A percentile compares a stretch with the other conserved stretches of the same genome.
phyloP scores from a whole-genome alignment of 495 filamentous ascomycete species.

The Xylaria grammica region DNA sequence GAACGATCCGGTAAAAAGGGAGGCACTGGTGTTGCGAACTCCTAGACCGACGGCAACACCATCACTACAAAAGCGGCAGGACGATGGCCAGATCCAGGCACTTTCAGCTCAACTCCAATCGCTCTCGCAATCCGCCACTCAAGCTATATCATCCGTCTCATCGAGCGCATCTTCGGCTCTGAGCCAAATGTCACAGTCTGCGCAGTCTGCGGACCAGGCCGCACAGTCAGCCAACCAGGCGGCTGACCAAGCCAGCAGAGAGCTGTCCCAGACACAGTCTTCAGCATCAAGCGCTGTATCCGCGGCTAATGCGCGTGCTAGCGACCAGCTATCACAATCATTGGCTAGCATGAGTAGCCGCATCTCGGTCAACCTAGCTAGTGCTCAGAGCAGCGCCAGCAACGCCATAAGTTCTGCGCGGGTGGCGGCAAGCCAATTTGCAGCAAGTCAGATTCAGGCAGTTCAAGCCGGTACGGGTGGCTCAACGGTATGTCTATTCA shows the following conservation, averaged over 20 bases:
- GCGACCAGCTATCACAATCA: constrained; percentile 27
- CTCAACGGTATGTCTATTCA: constrained; percentile 34
- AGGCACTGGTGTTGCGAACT: constrained; percentile 24
- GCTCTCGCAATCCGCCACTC: constrained; percentile 43
- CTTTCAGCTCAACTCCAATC: constrained; percentile 43
- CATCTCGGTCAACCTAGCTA: constrained; percentile 24
- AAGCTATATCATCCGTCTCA: constrained; percentile 40
- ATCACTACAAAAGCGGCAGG: constrained; percentile 39
- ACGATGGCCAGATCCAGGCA: constrained; percentile 47
- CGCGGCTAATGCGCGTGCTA: constrained; percentile 32
- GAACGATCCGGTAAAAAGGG: constrained; percentile 25
- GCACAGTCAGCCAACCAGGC: constrained; percentile 39
- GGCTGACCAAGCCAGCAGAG: constrained; percentile 44
- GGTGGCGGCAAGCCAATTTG: constrained; percentile 37
- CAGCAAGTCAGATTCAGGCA: constrained; percentile 41
- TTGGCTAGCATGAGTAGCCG: constrained; percentile 35
- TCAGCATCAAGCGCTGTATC: constrained; percentile 42
- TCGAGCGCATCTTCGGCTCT: constrained; percentile 38
- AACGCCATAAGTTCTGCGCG: constrained; percentile 29
- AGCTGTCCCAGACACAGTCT: constrained; percentile 39
- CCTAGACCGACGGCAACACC: constrained; percentile 28
- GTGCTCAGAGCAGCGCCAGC: constrained; percentile 34
- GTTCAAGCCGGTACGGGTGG: constrained; percentile 42
- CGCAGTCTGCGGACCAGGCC: constrained; percentile 36
- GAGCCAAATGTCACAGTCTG: constrained; percentile 35